Base-by-base conservation (phyloP, 129 eudicot genomes). In the Flaveria bidentis region DNA sequence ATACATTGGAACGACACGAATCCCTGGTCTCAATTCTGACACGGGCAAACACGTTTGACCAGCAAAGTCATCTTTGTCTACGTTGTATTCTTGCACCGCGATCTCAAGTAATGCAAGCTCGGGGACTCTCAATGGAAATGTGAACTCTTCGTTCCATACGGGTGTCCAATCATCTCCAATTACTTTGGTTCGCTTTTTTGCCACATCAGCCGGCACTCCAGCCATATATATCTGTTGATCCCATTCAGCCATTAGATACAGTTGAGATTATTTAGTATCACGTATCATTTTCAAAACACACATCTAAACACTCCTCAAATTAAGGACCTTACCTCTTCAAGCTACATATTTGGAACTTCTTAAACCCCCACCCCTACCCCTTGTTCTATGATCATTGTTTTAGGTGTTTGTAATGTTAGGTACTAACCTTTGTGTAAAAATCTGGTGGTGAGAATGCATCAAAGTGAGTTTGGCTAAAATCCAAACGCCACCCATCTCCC, bases 401-500 rank as follows among this genome's bases (percentile, higher is more conserved):
- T 17, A 55, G 26, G 61, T 55, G 61, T 18, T 17, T 55, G n/a
- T n/a, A n/a, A n/a, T n/a, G 61, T 17, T 9, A 55, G 61, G 61
- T 18, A 18, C 62, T 18, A 55, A 55, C 62, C 97, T 89, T 91
- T 28, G 88, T 81, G 76, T 91, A 91, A 82, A 91, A 91, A 81
- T 91, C 97, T 58, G 97, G 97, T 23, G 97, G 97, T 17, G 97
- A 91, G 79, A 68, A 89, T 10, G 90, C 74, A 76, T 91, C 96
- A 69, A 91, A 91, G 75, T 91, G 97, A 20, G 97, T 91, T 58
- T 87, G 94, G 82, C 91, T 89, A 76, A 91, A 91, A 82, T 91
- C 97, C 82, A 85, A 67, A 65, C 92, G 96, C 97, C 97, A 91
- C 58, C 97, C 97, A n/a, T 91, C 91, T 13, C 97, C 97, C 89